Evolutionary conservation across 73 alveolate species (phyloP).

Genomic region (Breviolum minutum): DNA sequence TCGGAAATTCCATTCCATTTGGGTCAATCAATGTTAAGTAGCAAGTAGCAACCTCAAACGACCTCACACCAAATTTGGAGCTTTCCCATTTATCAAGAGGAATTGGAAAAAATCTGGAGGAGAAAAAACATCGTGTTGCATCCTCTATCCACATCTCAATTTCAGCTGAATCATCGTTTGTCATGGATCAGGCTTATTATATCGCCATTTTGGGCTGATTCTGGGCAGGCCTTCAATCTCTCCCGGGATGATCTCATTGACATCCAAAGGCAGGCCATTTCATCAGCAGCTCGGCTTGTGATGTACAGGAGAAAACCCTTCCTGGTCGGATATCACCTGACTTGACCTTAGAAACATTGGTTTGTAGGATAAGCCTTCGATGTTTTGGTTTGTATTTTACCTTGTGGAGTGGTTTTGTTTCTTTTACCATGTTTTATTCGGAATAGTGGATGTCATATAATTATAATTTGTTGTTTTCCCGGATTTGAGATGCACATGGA

Average conservation of each 20-base stretch:
- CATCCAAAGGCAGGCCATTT: conserved; percentile 81
- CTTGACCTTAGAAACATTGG: background rate
- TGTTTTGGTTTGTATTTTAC: background rate
- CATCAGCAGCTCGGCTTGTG: conserved; percentile 5
- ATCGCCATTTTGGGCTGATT: background rate
- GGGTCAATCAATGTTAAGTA: too few species aligned
- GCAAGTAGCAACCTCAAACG: too few species aligned
- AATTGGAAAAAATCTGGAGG: too few species aligned
- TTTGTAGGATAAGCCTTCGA: background rate
- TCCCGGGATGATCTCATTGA: conserved; percentile 20
- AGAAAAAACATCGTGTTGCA: too few species aligned
- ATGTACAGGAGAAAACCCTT: background rate
- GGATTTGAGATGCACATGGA: too few species aligned
- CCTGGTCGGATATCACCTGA: background rate
- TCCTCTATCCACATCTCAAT: too few species aligned
- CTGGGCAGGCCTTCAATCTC: conserved; percentile 40
- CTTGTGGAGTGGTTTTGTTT: background rate
- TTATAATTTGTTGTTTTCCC: too few species aligned
- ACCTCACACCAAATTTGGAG: too few species aligned
- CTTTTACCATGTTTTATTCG: background rate
- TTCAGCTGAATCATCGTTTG: too few species aligned
- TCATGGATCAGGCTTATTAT: background rate
- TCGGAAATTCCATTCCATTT: too few species aligned
- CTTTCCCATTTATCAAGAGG: too few species aligned
- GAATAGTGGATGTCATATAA: too few species aligned